Conservation (phyloP, 208 protist genomes). For the Crithidia acanthocephali region DNA sequence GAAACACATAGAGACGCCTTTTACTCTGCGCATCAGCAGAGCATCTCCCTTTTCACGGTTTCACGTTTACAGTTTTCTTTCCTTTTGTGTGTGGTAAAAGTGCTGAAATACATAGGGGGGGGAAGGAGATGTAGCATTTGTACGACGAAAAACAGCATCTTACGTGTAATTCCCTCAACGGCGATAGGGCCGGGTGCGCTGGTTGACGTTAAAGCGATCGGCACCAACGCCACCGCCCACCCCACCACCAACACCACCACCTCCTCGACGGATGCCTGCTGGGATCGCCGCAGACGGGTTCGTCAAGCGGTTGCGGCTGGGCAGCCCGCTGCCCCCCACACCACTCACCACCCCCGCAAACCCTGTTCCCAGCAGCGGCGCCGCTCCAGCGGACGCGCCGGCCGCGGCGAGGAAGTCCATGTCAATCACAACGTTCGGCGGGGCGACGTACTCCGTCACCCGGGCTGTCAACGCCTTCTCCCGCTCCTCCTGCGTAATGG, state of each 20-base stretch:
- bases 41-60: too few species aligned
- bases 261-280: conserved; percentile 15
- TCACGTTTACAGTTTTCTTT: too few species aligned
- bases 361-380: background rate
- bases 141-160: too few species aligned
- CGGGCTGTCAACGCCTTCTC: conserved; percentile 52
- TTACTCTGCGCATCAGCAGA: too few species aligned
- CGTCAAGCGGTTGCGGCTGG: conserved; percentile 6
- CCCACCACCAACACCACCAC: background rate
- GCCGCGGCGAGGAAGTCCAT: conserved; percentile 40
- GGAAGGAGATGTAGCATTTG: too few species aligned
- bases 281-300: conserved; percentile 5
- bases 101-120: too few species aligned
- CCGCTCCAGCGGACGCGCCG: background rate
- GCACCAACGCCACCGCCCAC: background rate
- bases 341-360: background rate
- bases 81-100: too few species aligned
- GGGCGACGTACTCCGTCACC: conserved; percentile 48
- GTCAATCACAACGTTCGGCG: conserved; percentile 83
- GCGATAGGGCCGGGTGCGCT: conserved; percentile 21
- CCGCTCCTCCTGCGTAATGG: conserved; percentile 77
- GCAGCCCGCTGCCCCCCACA: conserved; percentile 1
- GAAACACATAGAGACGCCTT: too few species aligned
- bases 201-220: conserved; percentile 25
- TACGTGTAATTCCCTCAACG: conserved; percentile 10